Evolutionary conservation across 2,329 filamentous ascomycete genomes (phyloP), one percentile per base, ranked within the genome.

Genomic region (Nemania serpens): DNA sequence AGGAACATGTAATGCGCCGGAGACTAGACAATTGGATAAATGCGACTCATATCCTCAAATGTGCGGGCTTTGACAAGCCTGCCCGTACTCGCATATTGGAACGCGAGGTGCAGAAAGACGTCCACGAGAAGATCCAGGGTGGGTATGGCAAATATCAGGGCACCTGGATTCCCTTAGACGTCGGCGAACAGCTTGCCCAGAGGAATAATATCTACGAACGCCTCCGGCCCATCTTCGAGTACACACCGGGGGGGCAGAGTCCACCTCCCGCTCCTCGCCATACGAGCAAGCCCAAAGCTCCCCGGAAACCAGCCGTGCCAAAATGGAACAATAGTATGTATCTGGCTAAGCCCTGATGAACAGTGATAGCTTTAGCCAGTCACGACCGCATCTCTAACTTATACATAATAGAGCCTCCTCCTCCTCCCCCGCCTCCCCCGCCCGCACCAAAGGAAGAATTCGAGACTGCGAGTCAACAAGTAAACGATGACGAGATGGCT

Each of bases 91-190:
- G 95, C 65, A 98, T 99, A 59, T 84, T 99, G 5, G 95, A 99
- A 78, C 87, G 95, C 67, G 95, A 99, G 73, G 94, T 99, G 7
- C 95, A 99, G 73, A 97, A 97, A 76, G 94, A 96, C 45, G 84
- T 90, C 5, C 95, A 99, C 74, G 95, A 98, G 79, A 99, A 99
- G 79, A 93, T 99, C 5, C 95, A 99, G 75, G 95, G 94, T 66
- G 95, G 95, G 15, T 98, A 98, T 76, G 95, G 95, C 71, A 98
- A 98, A 86, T 99, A 98, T 70, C 95, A 99, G 81, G 93, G 95
- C 71, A 99, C 95, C 52, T 99, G 95, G 93, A 95, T 99, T 51
- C 95, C 95, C 7, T 84, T 99, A 7, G 83, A 88, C 13, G 87
- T 91, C 65, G 95, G 93, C 58, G 87, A 93, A 68, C 79, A 85